Base-by-base conservation (phyloP, 2,329 filamentous ascomycete genomes). In the Botrytis squamosa region DNA sequence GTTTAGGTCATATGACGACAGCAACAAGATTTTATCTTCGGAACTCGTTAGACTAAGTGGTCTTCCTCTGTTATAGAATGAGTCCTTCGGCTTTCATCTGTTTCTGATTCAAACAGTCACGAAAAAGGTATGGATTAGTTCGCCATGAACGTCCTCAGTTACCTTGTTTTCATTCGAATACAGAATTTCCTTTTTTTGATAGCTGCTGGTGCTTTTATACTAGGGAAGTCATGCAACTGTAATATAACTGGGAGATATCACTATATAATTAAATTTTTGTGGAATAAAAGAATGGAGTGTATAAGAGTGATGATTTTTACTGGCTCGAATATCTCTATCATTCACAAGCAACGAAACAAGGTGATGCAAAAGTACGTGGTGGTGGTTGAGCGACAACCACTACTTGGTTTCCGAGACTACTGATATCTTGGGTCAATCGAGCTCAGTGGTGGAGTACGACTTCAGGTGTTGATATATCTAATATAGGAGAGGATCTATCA, bases 91-190 rank as follows among this genome's bases (percentile, higher is more conserved):
- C 14, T 40, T 3, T 3, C 2, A 3, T 40, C 40, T 40, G 9
- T 40, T 40, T 40, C 2, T 40, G 14, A 14, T 14, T 14, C 25
- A 52, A n/a, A 52, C 10, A 14, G 10, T 7, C 10, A 14, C 25
- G 0, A n/a, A n/a, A 0, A 52, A 14, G 14, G 7, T 4, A 14
- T 5, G 1, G 0, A 52, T 16, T 1, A n/a, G 25, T 1, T 52
- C 49, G 4, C 25, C 49, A n/a, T 52, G 49, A 52, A 52, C 49
- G 49, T 52, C 25, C 49, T 25, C 49, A 14, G 49, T 52, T 52
- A n/a, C 49, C 49, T 6, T 3, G n/a, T 4, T 12, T 4, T 52
- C 14, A 14, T 14, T 52, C 1, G 25, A n/a, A 52, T 14, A n/a
- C 0, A 6, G 1, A 52, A 52, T 10, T 3, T 1, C 6, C 4